Percentiles rank a stretch among this genome's conserved stretches.
These are phyloP conservation scores for Aspergillus heteromorphus DNA, from an alignment of 495 filamentous ascomycete species.

Conservation along the genomic window DNA sequence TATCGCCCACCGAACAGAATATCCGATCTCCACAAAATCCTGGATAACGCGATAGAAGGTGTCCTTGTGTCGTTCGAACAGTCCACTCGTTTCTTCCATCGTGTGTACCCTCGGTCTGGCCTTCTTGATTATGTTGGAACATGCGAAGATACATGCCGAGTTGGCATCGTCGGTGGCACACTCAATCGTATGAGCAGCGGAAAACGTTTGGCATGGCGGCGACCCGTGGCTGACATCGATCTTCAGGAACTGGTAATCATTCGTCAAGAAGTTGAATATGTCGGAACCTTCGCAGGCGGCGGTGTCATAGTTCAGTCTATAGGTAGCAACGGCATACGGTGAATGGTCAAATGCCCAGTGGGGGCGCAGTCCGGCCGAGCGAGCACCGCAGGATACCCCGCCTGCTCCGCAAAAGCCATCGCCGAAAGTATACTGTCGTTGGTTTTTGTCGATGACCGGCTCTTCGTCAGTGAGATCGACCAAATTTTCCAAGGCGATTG, in stretches of 20 bases:
- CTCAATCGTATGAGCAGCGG: slow-evolving; percentile 63
- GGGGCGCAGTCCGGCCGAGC: slow-evolving; percentile 53
- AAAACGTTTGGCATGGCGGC: slow-evolving; percentile 81
- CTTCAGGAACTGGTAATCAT: slow-evolving; percentile 20
- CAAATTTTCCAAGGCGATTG: slow-evolving; percentile 12
- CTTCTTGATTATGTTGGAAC: slow-evolving; percentile 52
- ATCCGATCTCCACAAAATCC: slow-evolving; percentile 60
- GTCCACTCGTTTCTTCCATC: slow-evolving; percentile 76
- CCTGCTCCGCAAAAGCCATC: slow-evolving; percentile 77
- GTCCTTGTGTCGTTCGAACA: slow-evolving; percentile 42
- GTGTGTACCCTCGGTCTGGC: slow-evolving; percentile 68
- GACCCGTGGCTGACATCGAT: slow-evolving; percentile 77
- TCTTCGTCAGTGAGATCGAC: slow-evolving; percentile 16
- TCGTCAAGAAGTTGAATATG: slow-evolving; percentile 26
- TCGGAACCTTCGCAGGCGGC: slow-evolving; percentile 30
- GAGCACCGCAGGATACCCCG: slow-evolving; percentile 66
- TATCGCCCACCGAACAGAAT: slow-evolving; percentile 59
- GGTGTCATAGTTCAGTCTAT: slow-evolving; percentile 56
- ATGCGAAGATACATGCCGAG: slow-evolving; percentile 62
- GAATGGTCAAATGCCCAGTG: slow-evolving; percentile 61
- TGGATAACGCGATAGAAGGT: slow-evolving; percentile 57
- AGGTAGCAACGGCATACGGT: slow-evolving; percentile 49
- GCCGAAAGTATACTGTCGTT: slow-evolving; percentile 53
- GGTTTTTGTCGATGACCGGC: not conserved
- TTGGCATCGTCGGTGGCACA: slow-evolving; percentile 69